Conservation (phyloP, 352 stramenopile genomes). For the Phytophthora syringae region DNA sequence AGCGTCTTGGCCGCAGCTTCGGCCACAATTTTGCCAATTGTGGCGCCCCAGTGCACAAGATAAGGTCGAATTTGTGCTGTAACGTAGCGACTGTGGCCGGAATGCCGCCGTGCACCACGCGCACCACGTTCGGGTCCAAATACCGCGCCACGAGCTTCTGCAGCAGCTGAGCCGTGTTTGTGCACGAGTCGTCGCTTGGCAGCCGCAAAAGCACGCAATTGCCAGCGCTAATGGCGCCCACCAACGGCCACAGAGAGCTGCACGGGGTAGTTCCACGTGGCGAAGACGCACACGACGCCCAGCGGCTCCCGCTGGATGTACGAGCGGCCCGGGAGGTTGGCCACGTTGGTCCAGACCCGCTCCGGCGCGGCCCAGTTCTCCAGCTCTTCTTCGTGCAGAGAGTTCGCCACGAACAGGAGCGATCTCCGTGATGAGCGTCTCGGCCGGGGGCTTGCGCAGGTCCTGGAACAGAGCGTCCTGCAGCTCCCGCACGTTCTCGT, state of each 20-base stretch:
- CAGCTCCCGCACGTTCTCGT: constrained; percentile 54
- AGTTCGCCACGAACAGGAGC: constrained; percentile 60
- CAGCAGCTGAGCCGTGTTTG: constrained; percentile 52
- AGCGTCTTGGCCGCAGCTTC: constrained; percentile 92
- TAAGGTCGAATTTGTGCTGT: constrained; percentile 79
- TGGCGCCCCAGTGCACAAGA: constrained; percentile 78
- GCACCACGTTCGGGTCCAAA: constrained; percentile 67
- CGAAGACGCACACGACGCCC: constrained; percentile 87
- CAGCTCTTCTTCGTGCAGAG: constrained; percentile 69
- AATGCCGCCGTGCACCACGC: constrained; percentile 82
- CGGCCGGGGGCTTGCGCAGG: constrained; percentile 68
- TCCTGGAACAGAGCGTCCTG: constrained; percentile 65
- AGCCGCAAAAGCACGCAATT: constrained; percentile 94
- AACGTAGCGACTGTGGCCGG: constrained; percentile 72
- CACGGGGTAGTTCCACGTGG: constrained; percentile 93
- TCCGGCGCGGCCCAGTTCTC: constrained; percentile 61
- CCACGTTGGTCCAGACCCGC: constrained; percentile 56
- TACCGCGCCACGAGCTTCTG: constrained; percentile 60
- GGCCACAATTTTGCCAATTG: constrained; percentile 90
- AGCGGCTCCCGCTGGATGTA: constrained; percentile 74
- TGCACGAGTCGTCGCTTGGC: constrained; percentile 79
- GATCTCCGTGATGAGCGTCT: constrained; percentile 72
- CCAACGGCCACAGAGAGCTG: constrained; percentile 78
- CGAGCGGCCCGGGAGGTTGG: constrained; percentile 55
- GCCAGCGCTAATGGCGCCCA: constrained; percentile 87